Evolutionary conservation across 1,284 basidiomycete genomes (phyloP).

Genomic region (Dichomitus squalens): DNA sequence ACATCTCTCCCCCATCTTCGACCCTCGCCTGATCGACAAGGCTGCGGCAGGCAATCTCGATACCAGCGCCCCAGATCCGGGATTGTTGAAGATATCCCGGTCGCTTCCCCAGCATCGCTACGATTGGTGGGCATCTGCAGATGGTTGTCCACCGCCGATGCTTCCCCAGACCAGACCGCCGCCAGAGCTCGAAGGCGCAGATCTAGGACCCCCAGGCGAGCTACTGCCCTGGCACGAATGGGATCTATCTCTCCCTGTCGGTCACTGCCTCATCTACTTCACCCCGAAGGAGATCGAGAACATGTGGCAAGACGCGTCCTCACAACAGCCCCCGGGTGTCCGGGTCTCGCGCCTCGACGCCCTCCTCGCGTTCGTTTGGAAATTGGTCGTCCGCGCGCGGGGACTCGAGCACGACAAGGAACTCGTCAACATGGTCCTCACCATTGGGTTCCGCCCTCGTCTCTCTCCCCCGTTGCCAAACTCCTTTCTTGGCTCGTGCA

Average conservation of each 20-base stretch:
- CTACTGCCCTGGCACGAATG: conserved; percentile 42
- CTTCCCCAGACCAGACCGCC: conserved; percentile 17
- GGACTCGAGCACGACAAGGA: conserved; percentile 23
- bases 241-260: conserved; percentile 35
- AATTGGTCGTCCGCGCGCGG: conserved; percentile 39
- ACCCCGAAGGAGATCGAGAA: conserved; percentile 34
- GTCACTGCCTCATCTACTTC: conserved; percentile 40
- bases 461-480: conserved; percentile 27
- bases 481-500: conserved; percentile 42
- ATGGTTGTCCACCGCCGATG: conserved; percentile 29
- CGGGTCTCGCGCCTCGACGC: conserved; percentile 43
- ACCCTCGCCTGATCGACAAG: conserved; percentile 37
- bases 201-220: conserved; percentile 28
- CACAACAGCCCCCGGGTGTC: background rate
- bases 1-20: conserved; percentile 33
- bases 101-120: conserved; percentile 39
- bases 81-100: conserved; percentile 29
- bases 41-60: conserved; percentile 39
- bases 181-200: conserved; percentile 19
- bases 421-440: conserved; percentile 32
- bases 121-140: conserved; percentile 40
- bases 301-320: conserved; percentile 34
- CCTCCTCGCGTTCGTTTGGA: conserved; percentile 45
- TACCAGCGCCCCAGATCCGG: conserved; percentile 26
- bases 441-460: conserved; percentile 39